Base-by-base conservation (phyloP, 2,329 filamentous ascomycete genomes). In the Claviceps fusiformis region DNA sequence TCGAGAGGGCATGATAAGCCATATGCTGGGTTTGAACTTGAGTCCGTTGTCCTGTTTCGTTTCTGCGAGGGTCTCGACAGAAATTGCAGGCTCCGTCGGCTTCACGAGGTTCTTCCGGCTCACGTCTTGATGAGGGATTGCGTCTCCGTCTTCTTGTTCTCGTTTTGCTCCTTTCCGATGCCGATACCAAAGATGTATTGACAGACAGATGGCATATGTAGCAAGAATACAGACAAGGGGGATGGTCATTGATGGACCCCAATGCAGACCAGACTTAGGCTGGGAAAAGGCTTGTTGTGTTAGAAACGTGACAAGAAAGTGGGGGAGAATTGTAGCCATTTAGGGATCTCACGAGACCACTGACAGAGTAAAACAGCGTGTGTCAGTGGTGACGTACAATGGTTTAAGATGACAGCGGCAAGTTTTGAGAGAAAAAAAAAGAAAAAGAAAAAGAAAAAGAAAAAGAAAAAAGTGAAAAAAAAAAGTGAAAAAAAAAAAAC, bases 231-330 rank as follows among this genome's bases (percentile, higher is more conserved):
- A 60, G 37, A 64, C 59, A 31, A 68, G 61, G 37, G 64, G 64
- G 13, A 69, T 63, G 24, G 64, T 58, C 7, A 68, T 62, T 3
- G 65, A 63, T 1, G 65, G 62, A 0, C 62, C 61, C 64, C 63
- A 67, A 48, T 61, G 61, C 24, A 63, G 57, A 37, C 56, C 55
- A 31, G 56, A 54, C 9, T 52, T 55, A 35, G 60, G 53, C 65
- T 68, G 51, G 33, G 43, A 46, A 46, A 29, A 29, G 11, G 5
- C 10, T 29, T 17, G 3, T 46, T 46, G 19, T 15, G 24, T 46
- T 15, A 46, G 44, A 46, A 29, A 46, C 10, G 11, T 15, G 11
- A 24, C 3, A 24, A 46, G 19, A 46, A 24, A 41, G 6, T 8
- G 15, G 5, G 39, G 6, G 15, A 41, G 15, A 41, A 41, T 3